Percentiles rank a stretch among this genome's conserved stretches.
Conservation (phyloP, 106 monocot genomes). For the Dendrobium chrysotoxum region DNA sequence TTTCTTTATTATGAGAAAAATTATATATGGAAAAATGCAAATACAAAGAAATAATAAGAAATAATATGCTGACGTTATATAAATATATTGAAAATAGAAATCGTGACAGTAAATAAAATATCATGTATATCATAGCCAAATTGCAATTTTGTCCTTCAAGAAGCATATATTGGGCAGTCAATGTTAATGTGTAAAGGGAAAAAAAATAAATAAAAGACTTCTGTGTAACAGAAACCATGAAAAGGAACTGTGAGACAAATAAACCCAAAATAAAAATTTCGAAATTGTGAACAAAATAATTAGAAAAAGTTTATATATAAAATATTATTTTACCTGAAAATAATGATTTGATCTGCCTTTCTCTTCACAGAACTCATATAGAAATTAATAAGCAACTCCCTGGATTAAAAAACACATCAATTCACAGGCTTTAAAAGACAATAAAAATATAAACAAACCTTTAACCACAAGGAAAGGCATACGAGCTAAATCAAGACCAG, state of each 20-base stretch:
- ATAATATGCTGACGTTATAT: no score
- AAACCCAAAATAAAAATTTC: neutral
- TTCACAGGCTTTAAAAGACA: neutral
- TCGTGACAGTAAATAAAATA: no score
- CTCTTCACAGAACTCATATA: constrained; percentile 65
- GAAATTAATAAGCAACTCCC: constrained; percentile 76
- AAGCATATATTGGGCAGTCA: no score
- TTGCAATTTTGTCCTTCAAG: no score
- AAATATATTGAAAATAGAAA: no score
- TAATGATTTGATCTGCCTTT: constrained; percentile 75
- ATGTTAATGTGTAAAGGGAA: neutral
- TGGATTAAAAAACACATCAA: constrained; percentile 12
- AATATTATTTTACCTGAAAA: constrained; percentile 56
- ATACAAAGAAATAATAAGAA: no score
- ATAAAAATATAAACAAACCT: neutral
- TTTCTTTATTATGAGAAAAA: no score
- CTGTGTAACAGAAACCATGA: no score
- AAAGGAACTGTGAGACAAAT: neutral
- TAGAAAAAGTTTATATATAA: neutral
- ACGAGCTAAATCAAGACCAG: neutral
- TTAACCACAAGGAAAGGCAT: neutral
- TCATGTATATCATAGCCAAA: no score
- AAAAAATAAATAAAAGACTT: no score
- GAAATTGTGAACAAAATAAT: neutral
- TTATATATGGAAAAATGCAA: no score